Percentiles rank a stretch among this genome's conserved stretches.
phyloP scores from a whole-genome alignment of 179 eudicot species.

The Nepenthes alata region DNA sequence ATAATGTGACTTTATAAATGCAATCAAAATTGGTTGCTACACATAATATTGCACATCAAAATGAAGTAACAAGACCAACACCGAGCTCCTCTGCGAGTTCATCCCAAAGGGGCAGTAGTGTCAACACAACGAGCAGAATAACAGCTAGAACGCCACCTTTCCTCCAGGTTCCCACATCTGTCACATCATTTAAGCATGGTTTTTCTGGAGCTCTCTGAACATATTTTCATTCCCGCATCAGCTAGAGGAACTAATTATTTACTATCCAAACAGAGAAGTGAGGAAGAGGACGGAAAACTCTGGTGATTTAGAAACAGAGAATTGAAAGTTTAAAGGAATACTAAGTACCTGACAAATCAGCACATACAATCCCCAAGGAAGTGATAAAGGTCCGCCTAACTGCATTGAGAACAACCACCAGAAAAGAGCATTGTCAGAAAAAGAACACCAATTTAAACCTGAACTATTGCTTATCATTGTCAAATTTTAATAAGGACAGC shows the following conservation, averaged over 20 bases:
- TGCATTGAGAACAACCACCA: conserved; percentile 11
- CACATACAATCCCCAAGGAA: conserved; percentile 95
- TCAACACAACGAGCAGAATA: conserved; percentile 51
- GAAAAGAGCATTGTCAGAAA: neutral
- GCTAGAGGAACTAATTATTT: neutral
- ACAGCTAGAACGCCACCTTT: conserved; percentile 39
- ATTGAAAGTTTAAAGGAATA: neutral
- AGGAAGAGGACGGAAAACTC: neutral
- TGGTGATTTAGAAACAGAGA: neutral
- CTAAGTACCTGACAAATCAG: conserved; percentile 78
- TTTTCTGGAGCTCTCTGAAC: conserved; percentile 84
- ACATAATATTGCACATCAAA: conserved; percentile 16
- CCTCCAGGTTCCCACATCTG: conserved; percentile 85
- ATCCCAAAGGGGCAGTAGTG: conserved; percentile 84
- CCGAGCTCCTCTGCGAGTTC: conserved; percentile 97
- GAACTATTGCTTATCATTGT: too few relatives aligned
- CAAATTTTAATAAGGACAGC: neutral
- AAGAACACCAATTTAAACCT: neutral
- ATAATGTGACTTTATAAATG: neutral
- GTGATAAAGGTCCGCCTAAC: conserved; percentile 95
- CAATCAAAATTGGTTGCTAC: conserved; percentile 6
- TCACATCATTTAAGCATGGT: conserved; percentile 88
- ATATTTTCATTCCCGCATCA: conserved; percentile 2
- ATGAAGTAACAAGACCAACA: conserved; percentile 65
- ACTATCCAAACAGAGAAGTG: neutral